phyloP scores from a whole-genome alignment of 495 filamentous ascomycete genomes.

The Talaromyces proteolyticus region DNA sequence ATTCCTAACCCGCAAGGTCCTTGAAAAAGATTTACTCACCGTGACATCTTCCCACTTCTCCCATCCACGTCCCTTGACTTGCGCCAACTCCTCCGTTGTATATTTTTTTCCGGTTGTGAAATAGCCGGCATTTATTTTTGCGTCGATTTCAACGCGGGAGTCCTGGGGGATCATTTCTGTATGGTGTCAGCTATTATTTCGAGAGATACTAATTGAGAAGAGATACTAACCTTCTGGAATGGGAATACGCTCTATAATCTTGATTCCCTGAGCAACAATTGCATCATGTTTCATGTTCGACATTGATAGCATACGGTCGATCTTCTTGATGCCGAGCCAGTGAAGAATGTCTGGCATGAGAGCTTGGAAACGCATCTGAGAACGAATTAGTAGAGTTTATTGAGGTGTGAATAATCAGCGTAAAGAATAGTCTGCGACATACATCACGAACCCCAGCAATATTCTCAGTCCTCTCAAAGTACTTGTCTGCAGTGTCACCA shows the following conservation, averaged over 20 bases:
- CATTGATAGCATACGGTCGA: slow-evolving; percentile 98
- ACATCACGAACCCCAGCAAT: slow-evolving; percentile 86
- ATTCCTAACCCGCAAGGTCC: no score
- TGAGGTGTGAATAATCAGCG: no score
- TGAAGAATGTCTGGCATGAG: slow-evolving; percentile 98
- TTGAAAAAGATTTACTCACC: not conserved
- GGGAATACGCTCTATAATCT: slow-evolving; percentile 87
- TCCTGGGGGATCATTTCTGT: slow-evolving; percentile 84
- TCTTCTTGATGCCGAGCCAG: slow-evolving; percentile 98
- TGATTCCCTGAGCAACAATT: slow-evolving; percentile 92
- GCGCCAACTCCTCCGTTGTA: slow-evolving; percentile 76
- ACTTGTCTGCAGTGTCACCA: slow-evolving; percentile 86
- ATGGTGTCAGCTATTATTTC: not conserved
- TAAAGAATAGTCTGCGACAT: slow-evolving; percentile 5
- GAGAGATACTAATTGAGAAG: not conserved
- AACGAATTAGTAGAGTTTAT: not conserved
- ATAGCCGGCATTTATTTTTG: slow-evolving; percentile 95
- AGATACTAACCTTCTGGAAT: slow-evolving; percentile 62
- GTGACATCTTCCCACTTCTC: slow-evolving; percentile 63
- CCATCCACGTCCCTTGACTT: slow-evolving; percentile 89
- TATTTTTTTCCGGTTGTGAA: slow-evolving; percentile 91
- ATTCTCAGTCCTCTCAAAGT: slow-evolving; percentile 94
- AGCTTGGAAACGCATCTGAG: slow-evolving; percentile 95
- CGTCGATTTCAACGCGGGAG: slow-evolving; percentile 95
- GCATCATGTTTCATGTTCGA: slow-evolving; percentile 99